Evolutionary conservation across 208 protist species (phyloP), one percentile per base, ranked within the genome.

Genomic region (Trypanosomatidae sp.): DNA sequence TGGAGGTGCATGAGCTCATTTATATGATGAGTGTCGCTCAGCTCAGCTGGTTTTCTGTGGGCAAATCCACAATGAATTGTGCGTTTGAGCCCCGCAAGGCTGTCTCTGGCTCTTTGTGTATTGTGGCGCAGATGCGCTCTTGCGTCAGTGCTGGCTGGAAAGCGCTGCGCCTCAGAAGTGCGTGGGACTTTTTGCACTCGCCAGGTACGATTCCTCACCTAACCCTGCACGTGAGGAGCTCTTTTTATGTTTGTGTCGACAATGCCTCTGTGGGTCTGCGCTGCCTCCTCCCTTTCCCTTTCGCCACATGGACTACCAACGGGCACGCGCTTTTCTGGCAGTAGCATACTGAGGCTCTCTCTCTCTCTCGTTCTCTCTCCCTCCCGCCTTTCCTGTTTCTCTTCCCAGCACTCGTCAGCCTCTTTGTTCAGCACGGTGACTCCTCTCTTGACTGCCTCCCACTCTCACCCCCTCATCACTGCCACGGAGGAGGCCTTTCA

Each of bases 311-410:
- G 17, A 53, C 49, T 22, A 22, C 49, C 49, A 6, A 53, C 12
- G 17, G 19, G 17, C 17, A n/a, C 17, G 17, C 49, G 49, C 12
- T 53, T 13, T n/a, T 53, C 17, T 13, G 19, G 49, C 3, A n/a
- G 0, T 22, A 22, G 12, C 49, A 53, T 22, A n/a, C 19, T 13
- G 49, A 53, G 2, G 2, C 41, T 25, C 36, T 39, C 33, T 36
- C 33, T 30, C 39, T 72, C 28, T 72, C 50, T 72, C 10, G 22
- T 22, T 22, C 22, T 74, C 58, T 15, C 58, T 13, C 44, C n/a
- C 41, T 28, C 19, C 17, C 17, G 22, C 30, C 47, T 15, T 53
- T 58, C 15, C 33, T 15, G 13, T 30, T 33, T 25, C 30, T 30
- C 28, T 8, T 59, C 30, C 33, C 30, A 30, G 2, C 41, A 12